phyloP scores from a whole-genome alignment of 179 eudicot species.

The Camellia oleifera region DNA sequence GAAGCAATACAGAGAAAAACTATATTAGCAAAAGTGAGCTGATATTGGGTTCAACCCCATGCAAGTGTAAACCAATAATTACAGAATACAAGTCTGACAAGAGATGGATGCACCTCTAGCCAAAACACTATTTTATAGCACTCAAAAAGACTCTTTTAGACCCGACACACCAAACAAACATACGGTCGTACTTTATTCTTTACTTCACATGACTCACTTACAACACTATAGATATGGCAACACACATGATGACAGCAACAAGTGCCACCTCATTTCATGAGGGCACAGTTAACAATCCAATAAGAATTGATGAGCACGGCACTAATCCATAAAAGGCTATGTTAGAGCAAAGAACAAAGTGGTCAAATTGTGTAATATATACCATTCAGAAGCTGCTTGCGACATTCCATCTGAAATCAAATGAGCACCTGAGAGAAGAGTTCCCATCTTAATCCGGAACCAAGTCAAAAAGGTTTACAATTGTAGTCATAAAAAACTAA shows the following conservation, averaged over 20 bases:
- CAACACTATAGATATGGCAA: no score
- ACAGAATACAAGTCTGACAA: not conserved
- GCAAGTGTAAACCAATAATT: not conserved
- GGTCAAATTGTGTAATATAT: slow-evolving; percentile 14
- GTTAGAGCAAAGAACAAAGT: not conserved
- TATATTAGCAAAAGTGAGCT: slow-evolving; percentile 3
- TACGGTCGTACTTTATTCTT: no score
- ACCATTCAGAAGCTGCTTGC: slow-evolving; percentile 98
- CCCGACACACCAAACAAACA: no score
- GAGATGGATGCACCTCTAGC: no score
- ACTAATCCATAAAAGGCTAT: not conserved
- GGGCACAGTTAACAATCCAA: not conserved
- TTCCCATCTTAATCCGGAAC: slow-evolving; percentile 90
- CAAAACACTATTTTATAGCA: no score
- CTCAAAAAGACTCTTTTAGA: no score
- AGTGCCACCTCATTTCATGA: not conserved
- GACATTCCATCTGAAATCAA: slow-evolving; percentile 87
- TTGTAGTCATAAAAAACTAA: not conserved
- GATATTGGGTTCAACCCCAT: not conserved
- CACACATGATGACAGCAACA: not conserved
- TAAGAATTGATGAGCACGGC: not conserved
- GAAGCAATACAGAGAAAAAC: slow-evolving; percentile 67
- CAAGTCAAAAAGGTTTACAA: slow-evolving; percentile 17
- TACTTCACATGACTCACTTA: no score
- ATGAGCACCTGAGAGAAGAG: slow-evolving; percentile 92